These are phyloP conservation scores for Termitomyces sp. DNA, from an alignment of 768 basidiomycete species.

Conservation along the genomic window DNA sequence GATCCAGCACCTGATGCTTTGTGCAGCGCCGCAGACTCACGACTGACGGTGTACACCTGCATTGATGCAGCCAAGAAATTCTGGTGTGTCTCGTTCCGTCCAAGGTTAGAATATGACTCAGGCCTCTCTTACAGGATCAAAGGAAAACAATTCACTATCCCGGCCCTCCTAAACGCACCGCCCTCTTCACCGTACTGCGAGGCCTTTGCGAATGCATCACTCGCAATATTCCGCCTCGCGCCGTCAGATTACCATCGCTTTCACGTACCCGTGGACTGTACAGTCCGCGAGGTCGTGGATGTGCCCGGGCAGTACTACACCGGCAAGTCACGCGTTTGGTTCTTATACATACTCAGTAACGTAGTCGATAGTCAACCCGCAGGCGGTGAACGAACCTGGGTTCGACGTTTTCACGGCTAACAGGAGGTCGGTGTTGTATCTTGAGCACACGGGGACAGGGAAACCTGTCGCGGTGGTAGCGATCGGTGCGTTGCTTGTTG, in stretches of 20 bases:
- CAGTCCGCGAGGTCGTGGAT: slow-evolving; percentile 35
- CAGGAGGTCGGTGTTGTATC: slow-evolving; percentile 47
- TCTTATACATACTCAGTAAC: background rate
- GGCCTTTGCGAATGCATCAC: slow-evolving; percentile 36
- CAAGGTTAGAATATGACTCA: background rate
- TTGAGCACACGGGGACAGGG: slow-evolving; percentile 40
- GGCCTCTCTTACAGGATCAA: slow-evolving; percentile 44
- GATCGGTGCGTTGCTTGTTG: slow-evolving; percentile 79
- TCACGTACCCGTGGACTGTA: slow-evolving; percentile 63
- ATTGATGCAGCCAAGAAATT: slow-evolving; percentile 56
- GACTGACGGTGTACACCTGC: slow-evolving; percentile 63
- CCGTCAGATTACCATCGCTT: slow-evolving; percentile 82
- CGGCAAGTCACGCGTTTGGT: slow-evolving; percentile 25
- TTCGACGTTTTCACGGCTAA: slow-evolving; percentile 66
- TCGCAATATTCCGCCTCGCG: slow-evolving; percentile 73
- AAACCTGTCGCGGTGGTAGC: slow-evolving; percentile 62
- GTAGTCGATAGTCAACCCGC: slow-evolving; percentile 55
- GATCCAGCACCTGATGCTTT: slow-evolving; percentile 45
- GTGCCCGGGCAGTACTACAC: slow-evolving; percentile 59
- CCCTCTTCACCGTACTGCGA: slow-evolving; percentile 33
- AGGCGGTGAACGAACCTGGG: slow-evolving; percentile 62
- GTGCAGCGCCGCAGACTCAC: slow-evolving; percentile 66
- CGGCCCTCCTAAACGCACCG: slow-evolving; percentile 45
- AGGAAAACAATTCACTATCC: slow-evolving; percentile 64
- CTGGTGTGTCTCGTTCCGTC: slow-evolving; percentile 39